Percentiles rank a stretch among this genome's conserved stretches.
These are phyloP conservation scores for Cutaneotrichosporon sp. DNA, from an alignment of 1,284 basidiomycete species.

Conservation along the genomic window DNA sequence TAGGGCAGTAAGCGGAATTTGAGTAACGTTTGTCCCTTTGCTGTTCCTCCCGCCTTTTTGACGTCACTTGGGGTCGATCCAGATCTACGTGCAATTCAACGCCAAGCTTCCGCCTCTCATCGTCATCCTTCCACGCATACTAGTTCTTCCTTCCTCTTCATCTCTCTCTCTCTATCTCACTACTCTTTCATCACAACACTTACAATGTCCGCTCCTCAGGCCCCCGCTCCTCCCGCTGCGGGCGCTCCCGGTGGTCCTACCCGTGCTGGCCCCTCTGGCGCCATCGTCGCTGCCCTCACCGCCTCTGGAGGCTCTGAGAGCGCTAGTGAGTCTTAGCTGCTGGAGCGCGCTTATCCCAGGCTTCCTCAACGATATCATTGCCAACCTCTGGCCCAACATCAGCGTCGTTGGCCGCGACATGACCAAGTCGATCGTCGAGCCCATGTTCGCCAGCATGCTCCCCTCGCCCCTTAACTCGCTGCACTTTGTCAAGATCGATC, in stretches of 20 bases:
- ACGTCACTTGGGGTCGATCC: too few relatives aligned
- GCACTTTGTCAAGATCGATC: conserved; percentile 23
- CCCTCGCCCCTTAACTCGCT: conserved; percentile 21
- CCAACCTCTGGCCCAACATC: conserved; percentile 25
- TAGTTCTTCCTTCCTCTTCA: neutral
- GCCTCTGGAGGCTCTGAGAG: conserved; percentile 23
- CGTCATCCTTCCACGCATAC: neutral
- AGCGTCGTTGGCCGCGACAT: conserved; percentile 18
- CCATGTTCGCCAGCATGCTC: conserved; percentile 23
- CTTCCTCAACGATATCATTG: conserved; percentile 24
- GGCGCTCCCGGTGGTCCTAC: neutral
- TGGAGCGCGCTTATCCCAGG: conserved; percentile 5
- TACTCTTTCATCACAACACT: neutral
- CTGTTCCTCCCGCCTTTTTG: too few relatives aligned
- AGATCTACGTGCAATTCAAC: too few relatives aligned
- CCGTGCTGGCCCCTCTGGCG: neutral
- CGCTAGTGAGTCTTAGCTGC: conserved; percentile 8
- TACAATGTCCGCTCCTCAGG: neutral
- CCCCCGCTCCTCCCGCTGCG: neutral
- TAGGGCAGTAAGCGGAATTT: too few relatives aligned
- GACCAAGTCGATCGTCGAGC: conserved; percentile 24
- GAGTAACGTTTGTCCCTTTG: too few relatives aligned
- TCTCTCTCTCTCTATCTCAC: neutral
- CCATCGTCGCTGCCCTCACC: conserved; percentile 13
- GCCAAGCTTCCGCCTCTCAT: too few relatives aligned